Evolutionary conservation across 371 early-diverging fungal species (phyloP), one percentile per base, ranked within the genome.

Genomic region (Chytridiales sp.): DNA sequence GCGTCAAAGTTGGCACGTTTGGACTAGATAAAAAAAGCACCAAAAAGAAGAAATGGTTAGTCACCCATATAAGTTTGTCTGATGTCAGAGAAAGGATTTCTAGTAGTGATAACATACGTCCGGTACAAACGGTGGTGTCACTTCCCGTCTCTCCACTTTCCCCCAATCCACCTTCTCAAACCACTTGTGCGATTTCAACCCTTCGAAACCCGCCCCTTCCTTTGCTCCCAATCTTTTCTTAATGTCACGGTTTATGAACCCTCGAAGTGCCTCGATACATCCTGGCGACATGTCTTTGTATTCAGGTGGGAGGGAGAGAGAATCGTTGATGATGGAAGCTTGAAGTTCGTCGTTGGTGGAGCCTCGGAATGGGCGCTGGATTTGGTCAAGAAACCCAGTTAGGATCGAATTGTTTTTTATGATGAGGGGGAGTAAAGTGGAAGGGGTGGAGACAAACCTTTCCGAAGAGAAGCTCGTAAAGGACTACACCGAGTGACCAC

Each of bases 1-100:
- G 92, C 88, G 73, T 97, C 97, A 77, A 96, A 97, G 64, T 83
- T 79, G n/a, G 74, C 70, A 31, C 64, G 64, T 41, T 72, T 70
- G 1, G 73, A 61, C 73, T 75, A 47, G 19, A 36, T 0, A 27
- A 44, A 42, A 15, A 13, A 26, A 32, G 47, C 3, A n/a, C 4
- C 21, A 35, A 6, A 48, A 35, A 27, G 21, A 24, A 5, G 22
- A 9, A 35, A 55, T 15, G 27, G 4, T 8, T 4, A 30, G n/a
- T 38, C 22, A 39, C 13, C n/a, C n/a, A n/a, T n/a, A 4, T 1
- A 24, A 3, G 22, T 29, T 29, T 29, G 15, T 13, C 27, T 24
- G 17, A 47, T 21, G 19, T 21, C 9, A 5, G 9, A 34, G 27
- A 6, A 49, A 31, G 21, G 17, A 21, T 9, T 8, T 5, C 9